Conservation (phyloP, 768 basidiomycete species). For the Cystobasidium onofrii region DNA sequence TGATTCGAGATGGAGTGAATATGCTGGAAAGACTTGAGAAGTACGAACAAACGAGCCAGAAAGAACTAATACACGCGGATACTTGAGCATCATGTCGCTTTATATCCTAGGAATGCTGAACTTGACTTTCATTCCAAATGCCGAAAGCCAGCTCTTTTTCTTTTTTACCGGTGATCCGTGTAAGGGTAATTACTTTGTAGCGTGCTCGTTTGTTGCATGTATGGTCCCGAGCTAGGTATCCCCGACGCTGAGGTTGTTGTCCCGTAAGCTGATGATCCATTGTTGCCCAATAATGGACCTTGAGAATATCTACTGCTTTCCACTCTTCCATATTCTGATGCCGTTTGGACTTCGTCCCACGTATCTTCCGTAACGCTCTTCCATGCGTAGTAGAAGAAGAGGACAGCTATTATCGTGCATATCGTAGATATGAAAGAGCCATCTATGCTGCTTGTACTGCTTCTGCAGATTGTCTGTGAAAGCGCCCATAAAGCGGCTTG, state of each 20-base stretch:
- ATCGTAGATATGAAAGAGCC: constrained; percentile 78
- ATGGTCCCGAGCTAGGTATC: constrained; percentile 6
- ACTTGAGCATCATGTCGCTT: too few relatives aligned
- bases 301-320: constrained; percentile 1
- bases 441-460: constrained; percentile 61
- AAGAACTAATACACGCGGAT: not conserved
- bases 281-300: not conserved
- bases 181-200: constrained; percentile 12
- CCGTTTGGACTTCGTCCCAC: constrained; percentile 29
- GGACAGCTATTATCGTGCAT: constrained; percentile 32
- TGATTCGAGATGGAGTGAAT: too few relatives aligned
- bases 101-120: not conserved
- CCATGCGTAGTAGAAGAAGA: constrained; percentile 19
- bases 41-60: not conserved
- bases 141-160: not conserved
- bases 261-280: not conserved
- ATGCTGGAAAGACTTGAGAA: not conserved
- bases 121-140: not conserved
- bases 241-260: not conserved
- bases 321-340: constrained; percentile 7
- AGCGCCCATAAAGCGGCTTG: constrained; percentile 55
- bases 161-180: constrained; percentile 6
- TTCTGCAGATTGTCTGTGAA: constrained; percentile 62
- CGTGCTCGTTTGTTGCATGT: constrained; percentile 20
- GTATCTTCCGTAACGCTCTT: constrained; percentile 37